Percentiles rank a stretch among this genome's conserved stretches.
phyloP scores from a whole-genome alignment of 2,329 filamentous ascomycete species.

The Venturia asperata region DNA sequence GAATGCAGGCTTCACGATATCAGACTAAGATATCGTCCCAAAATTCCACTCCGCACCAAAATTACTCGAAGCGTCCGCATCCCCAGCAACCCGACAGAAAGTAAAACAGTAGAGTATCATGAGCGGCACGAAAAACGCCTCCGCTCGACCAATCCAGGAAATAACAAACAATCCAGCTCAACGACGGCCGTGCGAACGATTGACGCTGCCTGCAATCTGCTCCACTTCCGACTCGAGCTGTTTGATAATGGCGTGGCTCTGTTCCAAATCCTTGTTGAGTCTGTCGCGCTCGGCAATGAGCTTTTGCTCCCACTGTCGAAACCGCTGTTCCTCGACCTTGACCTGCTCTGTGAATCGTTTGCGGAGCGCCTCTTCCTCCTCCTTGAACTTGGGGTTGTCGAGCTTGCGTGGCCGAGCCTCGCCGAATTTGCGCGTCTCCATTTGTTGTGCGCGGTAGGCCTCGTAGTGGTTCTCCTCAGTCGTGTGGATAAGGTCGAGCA shows the following conservation, averaged over 20 bases:
- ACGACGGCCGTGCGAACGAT: constrained; percentile 87
- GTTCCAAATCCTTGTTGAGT: constrained; percentile 98
- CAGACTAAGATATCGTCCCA: background rate
- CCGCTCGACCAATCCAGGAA: constrained; percentile 5
- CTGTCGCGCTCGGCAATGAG: constrained; percentile 97
- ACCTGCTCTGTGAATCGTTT: constrained; percentile 99
- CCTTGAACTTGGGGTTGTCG: constrained; percentile 99
- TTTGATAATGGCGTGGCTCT: constrained; percentile 88
- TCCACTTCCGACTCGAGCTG: constrained; percentile 88
- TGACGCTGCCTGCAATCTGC: constrained; percentile 79
- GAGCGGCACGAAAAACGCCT: constrained; percentile 9
- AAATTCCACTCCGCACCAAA: constrained; percentile 10
- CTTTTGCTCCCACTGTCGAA: constrained; percentile 99
- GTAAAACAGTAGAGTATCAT: constrained; percentile 4
- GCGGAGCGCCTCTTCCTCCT: constrained; percentile 95
- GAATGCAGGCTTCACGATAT: background rate
- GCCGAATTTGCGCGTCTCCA: constrained; percentile 99
- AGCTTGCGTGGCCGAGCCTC: constrained; percentile 95
- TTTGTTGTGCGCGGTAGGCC: constrained; percentile 96
- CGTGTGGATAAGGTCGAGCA: constrained; percentile 99
- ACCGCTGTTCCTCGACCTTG: constrained; percentile 99
- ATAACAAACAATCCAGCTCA: constrained; percentile 41
- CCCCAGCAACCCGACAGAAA: background rate
- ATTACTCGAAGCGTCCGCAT: constrained; percentile 1
- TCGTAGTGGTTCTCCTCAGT: constrained; percentile 99